These are phyloP conservation scores for Lecanosticta acicola DNA, from an alignment of 2,329 filamentous ascomycete species.

Conservation along the genomic window DNA sequence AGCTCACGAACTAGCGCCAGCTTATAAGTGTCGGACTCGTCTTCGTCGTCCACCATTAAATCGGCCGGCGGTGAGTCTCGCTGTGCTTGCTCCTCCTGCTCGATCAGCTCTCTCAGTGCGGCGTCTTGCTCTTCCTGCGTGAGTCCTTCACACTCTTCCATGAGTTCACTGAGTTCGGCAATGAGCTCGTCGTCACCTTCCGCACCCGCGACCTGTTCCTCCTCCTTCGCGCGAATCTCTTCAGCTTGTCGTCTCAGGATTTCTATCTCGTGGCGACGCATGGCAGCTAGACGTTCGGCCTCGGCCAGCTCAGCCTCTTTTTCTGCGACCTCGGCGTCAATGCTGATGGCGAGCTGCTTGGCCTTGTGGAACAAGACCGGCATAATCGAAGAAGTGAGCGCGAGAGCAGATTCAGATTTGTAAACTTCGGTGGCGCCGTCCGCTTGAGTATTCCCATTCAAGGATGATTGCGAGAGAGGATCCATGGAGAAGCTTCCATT, in stretches of 20 bases:
- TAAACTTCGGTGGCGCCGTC: constrained; percentile 30
- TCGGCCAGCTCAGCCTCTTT: constrained; percentile 54
- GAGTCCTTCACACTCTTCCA: constrained; percentile 38
- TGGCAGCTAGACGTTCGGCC: constrained; percentile 45
- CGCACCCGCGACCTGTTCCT: constrained; percentile 42
- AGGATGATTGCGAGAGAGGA: constrained; percentile 17
- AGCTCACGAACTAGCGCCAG: constrained; percentile 56
- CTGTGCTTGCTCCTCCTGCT: constrained; percentile 31
- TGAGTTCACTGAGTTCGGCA: constrained; percentile 33
- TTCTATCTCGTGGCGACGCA: constrained; percentile 63
- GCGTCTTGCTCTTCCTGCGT: constrained; percentile 42
- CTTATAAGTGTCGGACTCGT: constrained; percentile 49
- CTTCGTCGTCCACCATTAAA: constrained; percentile 20
- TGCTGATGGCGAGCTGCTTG: constrained; percentile 44
- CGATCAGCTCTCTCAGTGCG: constrained; percentile 34
- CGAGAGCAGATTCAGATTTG: constrained; percentile 44
- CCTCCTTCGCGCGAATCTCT: constrained; percentile 49
- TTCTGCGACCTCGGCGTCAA: constrained; percentile 69
- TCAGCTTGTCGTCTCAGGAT: constrained; percentile 50
- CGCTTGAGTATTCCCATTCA: constrained; percentile 7
- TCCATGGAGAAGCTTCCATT: constrained; percentile 23
- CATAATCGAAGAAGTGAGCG: constrained; percentile 60
- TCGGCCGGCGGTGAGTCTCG: constrained; percentile 13
- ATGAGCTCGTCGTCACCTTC: constrained; percentile 36
- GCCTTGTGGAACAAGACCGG: constrained; percentile 47